Evolutionary conservation across 2,329 filamentous ascomycete genomes (phyloP).

Genomic region (Venturia aucupariae): DNA sequence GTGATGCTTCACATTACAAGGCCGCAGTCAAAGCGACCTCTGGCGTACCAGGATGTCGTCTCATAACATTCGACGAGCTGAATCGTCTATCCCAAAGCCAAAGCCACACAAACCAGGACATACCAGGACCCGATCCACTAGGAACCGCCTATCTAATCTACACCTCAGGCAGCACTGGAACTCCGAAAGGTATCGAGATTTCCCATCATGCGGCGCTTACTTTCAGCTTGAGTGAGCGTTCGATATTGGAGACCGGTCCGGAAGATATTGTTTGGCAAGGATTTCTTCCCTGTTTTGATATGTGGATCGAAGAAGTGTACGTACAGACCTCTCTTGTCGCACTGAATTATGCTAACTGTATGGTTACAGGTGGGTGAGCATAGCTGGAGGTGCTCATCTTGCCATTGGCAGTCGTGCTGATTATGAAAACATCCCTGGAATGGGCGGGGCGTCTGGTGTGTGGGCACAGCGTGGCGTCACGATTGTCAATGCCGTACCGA

Average conservation of each 20-base stretch:
- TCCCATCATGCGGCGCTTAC: constrained; percentile 75
- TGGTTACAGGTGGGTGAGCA: constrained; percentile 10
- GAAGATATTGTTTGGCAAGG: constrained; percentile 18
- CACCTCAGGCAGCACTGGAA: constrained; percentile 85
- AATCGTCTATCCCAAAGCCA: not conserved
- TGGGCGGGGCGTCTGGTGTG: constrained; percentile 10
- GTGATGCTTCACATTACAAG: not conserved
- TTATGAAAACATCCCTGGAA: not conserved
- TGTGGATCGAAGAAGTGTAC: constrained; percentile 16
- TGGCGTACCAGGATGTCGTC: not conserved
- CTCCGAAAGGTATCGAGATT: constrained; percentile 80
- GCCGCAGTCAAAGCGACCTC: not conserved
- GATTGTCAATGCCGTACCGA: constrained; percentile 16
- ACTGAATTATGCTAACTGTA: constrained; percentile 10
- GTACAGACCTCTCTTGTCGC: not conserved
- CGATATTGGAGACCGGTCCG: constrained; percentile 11
- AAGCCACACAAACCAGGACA: not conserved
- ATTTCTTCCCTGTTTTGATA: constrained; percentile 24
- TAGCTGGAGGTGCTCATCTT: constrained; percentile 2
- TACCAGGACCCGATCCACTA: constrained; percentile 9
- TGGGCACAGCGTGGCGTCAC: constrained; percentile 15
- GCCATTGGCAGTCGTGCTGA: constrained; percentile 4
- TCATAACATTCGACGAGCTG: not conserved
- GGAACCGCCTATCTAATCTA: constrained; percentile 65
- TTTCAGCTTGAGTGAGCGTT: constrained; percentile 12